Evolutionary conservation across 371 early-diverging fungal genomes (phyloP), one percentile per base, ranked within the genome.

Genomic region (Actinomortierella ambigua): DNA sequence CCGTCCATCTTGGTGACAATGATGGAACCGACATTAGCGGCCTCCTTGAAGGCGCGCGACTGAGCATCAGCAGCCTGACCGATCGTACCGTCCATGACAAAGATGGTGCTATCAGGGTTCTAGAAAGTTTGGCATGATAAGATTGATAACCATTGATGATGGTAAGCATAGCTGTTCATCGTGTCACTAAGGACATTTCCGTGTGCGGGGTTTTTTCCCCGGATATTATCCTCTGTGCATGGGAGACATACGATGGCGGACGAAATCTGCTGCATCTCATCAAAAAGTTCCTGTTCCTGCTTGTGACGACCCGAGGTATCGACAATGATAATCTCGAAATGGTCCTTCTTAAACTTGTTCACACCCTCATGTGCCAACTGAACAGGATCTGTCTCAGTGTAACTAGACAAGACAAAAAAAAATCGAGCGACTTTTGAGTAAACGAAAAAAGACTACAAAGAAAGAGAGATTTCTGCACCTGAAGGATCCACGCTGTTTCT

Each of bases 1-100:
- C 99, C 99, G 77, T 99, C 99, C 93, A 99, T 94, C 84, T 99
- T 99, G 57, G 99, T 99, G 53, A 99, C 91, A 57, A 99, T 93
- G 56, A 99, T 96, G 2, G 98, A 96, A 54, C 99, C 99, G 53
- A 99, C 91, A 64, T 94, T 87, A n/a, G 98, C 97, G 7, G 96
- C 92, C 67, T 95, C 93, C 63, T 95, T 94, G 76, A 99, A 99
- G 27, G 98, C 98, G 52, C 86, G 79, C 7, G 99, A 98, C 81
- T 99, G 99, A 50, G 86, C 79, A 63, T 99, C 99, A 4, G 99
- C 99, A 15, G 98, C 95, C 82, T 99, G 99, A 68, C 99, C 99
- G 70, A 99, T 99, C 0, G 99, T 96, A 54, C 98, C 99, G 79
- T 99, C 99, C 98, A 99, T 97, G 17, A 99, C 98, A 85, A 99